Percentiles rank a stretch among this genome's conserved stretches.
phyloP scores from a whole-genome alignment of 2,329 filamentous ascomycete genomes.

The Diaporthe citri region DNA sequence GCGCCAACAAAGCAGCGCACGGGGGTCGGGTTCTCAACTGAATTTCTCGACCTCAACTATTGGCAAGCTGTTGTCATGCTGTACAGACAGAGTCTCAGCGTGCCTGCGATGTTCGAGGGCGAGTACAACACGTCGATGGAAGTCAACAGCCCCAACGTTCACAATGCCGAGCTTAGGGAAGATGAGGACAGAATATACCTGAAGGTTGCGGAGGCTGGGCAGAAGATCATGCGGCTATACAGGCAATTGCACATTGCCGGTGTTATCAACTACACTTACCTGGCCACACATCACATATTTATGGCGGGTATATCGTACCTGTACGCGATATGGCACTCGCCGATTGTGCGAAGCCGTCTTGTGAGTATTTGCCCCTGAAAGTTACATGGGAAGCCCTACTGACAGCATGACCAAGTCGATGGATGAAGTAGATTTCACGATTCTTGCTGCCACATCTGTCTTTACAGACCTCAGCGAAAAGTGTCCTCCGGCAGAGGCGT shows the following conservation, averaged over 20 bases:
- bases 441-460: constrained; percentile 92
- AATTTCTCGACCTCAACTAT: constrained; percentile 95
- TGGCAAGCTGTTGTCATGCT: constrained; percentile 98
- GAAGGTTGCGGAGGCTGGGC: constrained; percentile 94
- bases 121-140: constrained; percentile 78
- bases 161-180: constrained; percentile 75
- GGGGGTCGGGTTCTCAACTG: constrained; percentile 88
- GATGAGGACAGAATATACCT: constrained; percentile 94
- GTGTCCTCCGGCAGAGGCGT: constrained; percentile 94
- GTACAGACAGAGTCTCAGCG: constrained; percentile 89
- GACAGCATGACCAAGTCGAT: constrained; percentile 69
- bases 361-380: constrained; percentile 64
- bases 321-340: constrained; percentile 97
- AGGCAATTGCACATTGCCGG: constrained; percentile 88
- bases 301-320: constrained; percentile 97
- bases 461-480: constrained; percentile 93
- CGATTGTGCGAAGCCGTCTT: constrained; percentile 85
- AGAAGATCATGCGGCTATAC: constrained; percentile 92
- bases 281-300: constrained; percentile 96
- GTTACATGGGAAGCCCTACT: constrained; percentile 41
- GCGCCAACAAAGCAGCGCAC: constrained; percentile 84
- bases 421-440: constrained; percentile 98
- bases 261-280: constrained; percentile 94
- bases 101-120: constrained; percentile 85
- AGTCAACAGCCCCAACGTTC: constrained; percentile 72